Conservation (phyloP, 139 green algal genomes). For the Monoraphidium neglectum region DNA sequence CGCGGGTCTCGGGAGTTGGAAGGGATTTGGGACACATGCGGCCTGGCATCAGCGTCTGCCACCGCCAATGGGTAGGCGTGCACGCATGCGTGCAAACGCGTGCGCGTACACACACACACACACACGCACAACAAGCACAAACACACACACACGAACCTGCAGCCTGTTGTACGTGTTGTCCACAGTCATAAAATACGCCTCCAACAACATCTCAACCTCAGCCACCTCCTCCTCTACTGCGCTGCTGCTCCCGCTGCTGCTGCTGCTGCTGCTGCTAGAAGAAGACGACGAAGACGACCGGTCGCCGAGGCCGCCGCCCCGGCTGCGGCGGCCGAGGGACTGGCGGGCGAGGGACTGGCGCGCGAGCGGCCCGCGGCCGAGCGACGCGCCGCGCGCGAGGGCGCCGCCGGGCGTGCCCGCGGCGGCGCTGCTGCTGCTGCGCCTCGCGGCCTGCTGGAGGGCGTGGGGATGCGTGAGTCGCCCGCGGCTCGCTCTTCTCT, state of each 20-base stretch:
- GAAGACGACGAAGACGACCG: neutral
- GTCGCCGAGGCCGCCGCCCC: neutral
- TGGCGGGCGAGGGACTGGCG: constrained; percentile 4
- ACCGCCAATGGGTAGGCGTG: no score
- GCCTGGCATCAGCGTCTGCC: no score
- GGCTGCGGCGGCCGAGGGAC: constrained; percentile 4
- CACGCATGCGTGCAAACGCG: no score
- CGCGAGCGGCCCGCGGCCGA: neutral
- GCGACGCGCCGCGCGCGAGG: neutral
- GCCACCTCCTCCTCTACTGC: constrained; percentile 59
- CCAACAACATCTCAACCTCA: constrained; percentile 80
- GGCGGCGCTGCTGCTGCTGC: constrained; percentile 7
- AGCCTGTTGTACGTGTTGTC: constrained; percentile 78
- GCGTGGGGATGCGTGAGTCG: no score
- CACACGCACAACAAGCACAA: no score
- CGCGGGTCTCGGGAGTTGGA: no score
- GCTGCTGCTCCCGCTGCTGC: constrained; percentile 14
- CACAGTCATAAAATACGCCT: constrained; percentile 65
- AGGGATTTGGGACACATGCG: no score
- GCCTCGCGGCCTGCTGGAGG: constrained; percentile 4
- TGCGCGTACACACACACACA: no score
- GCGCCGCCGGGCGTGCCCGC: neutral
- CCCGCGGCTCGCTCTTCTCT: no score
- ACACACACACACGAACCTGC: constrained; percentile 50
- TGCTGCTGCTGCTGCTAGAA: constrained; percentile 22